These are phyloP conservation scores for Fusarium solani-melongenae DNA, from an alignment of 2,329 filamentous ascomycete species.

Conservation along the genomic window DNA sequence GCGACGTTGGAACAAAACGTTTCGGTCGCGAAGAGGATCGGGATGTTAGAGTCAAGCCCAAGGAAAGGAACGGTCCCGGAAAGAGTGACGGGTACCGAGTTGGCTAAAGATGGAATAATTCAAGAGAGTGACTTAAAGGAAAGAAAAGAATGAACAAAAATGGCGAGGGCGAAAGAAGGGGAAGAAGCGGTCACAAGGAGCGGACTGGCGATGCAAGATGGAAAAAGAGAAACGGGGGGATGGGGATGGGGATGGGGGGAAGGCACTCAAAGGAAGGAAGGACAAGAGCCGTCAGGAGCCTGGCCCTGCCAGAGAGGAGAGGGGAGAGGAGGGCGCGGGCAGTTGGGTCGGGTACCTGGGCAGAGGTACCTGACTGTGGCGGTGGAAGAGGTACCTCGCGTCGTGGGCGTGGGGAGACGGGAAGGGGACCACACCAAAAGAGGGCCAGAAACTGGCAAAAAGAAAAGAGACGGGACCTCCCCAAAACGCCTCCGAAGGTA, in stretches of 20 bases:
- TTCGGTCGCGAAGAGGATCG: conserved; percentile 29
- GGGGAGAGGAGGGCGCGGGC: background rate
- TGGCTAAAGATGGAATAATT: conserved; percentile 46
- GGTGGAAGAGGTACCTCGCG: conserved; percentile 5
- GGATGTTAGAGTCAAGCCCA: conserved; percentile 46
- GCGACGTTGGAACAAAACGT: conserved; percentile 29
- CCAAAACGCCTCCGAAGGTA: conserved; percentile 13
- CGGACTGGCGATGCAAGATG: conserved; percentile 48
- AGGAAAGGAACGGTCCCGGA: conserved; percentile 60
- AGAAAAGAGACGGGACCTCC: conserved; percentile 32
- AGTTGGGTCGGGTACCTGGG: conserved; percentile 26
- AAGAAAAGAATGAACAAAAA: conserved; percentile 57
- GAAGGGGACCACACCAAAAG: conserved; percentile 10
- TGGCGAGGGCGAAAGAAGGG: conserved; percentile 48
- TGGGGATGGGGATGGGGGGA: conserved; percentile 51
- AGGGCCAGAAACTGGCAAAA: conserved; percentile 27
- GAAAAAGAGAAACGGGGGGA: conserved; percentile 51
- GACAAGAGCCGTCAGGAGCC: conserved; percentile 27
- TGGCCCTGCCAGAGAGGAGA: conserved; percentile 8
- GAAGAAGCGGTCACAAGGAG: conserved; percentile 55
- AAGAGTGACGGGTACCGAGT: conserved; percentile 63
- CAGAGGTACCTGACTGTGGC: conserved; percentile 21
- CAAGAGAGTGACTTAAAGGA: conserved; percentile 66
- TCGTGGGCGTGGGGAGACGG: conserved; percentile 25
- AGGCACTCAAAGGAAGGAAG: conserved; percentile 47